phyloP scores from a whole-genome alignment of 805 yeast genomes.

The Ogataea pilisensis region DNA sequence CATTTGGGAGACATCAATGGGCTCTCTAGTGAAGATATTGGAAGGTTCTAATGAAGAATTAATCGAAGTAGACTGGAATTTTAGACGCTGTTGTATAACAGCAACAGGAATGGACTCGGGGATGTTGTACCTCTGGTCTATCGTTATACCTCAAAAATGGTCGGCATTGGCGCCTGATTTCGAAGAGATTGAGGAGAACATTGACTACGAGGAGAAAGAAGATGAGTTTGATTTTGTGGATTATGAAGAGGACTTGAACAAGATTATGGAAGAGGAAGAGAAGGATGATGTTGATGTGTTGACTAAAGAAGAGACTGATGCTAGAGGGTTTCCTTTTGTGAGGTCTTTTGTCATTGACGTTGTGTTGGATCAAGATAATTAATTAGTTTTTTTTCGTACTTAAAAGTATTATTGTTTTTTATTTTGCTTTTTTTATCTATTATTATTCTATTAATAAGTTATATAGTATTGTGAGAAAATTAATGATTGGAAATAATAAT shows the following conservation, averaged over 20 bases:
- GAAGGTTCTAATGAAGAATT: conserved; percentile 91
- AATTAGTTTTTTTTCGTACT: background rate
- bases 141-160: conserved; percentile 87
- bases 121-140: conserved; percentile 74
- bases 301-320: conserved; percentile 61
- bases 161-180: conserved; percentile 95
- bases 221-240: conserved; percentile 85
- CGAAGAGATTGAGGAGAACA: conserved; percentile 89
- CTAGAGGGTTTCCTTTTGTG: conserved; percentile 60
- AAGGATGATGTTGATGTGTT: conserved; percentile 59
- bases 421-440: background rate
- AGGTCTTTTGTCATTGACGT: conserved; percentile 53
- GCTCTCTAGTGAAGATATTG: conserved; percentile 80
- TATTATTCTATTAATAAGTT: background rate
- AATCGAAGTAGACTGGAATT: conserved; percentile 85
- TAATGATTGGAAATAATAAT: no score
- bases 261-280: conserved; percentile 61
- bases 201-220: conserved; percentile 81
- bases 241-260: conserved; percentile 59
- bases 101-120: conserved; percentile 89
- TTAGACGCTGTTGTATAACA: conserved; percentile 63
- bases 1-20: conserved; percentile 88
- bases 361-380: conserved; percentile 8
- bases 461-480: no score
- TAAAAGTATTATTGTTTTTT: background rate